Conservation (phyloP, 306 rosid genomes). For the Bauhinia variegata region DNA sequence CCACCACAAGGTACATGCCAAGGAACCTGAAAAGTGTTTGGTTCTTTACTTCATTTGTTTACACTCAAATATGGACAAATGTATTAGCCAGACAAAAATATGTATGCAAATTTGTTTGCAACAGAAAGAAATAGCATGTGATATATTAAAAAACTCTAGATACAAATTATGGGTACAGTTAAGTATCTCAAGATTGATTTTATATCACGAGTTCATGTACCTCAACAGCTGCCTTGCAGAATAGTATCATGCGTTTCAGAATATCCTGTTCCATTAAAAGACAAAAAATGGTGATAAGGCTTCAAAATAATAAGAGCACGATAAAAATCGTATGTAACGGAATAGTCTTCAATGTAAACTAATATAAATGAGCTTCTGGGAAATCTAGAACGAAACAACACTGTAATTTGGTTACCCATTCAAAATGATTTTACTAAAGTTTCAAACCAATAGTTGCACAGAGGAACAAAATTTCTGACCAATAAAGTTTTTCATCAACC, state of each 20-base stretch:
- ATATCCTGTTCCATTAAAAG: constrained; percentile 73
- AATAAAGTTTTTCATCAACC: not conserved
- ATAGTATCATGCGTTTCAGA: constrained; percentile 82
- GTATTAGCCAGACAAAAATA: constrained; percentile 10
- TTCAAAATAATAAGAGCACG: constrained; percentile 32
- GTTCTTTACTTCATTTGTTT: not conserved
- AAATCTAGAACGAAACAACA: constrained; percentile 28
- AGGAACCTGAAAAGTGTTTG: constrained; percentile 70
- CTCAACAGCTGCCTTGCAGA: constrained; percentile 96
- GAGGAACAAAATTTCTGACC: not conserved
- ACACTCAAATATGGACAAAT: constrained; percentile 1
- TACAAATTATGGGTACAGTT: not conserved
- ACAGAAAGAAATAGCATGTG: no score
- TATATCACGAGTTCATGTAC: constrained; percentile 46
- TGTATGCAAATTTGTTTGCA: not conserved
- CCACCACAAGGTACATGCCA: constrained; percentile 99
- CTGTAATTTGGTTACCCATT: constrained; percentile 23
- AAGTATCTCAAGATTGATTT: constrained; percentile 17
- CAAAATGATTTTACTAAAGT: constrained; percentile 24
- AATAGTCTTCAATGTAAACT: constrained; percentile 5
- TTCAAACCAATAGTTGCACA: constrained; percentile 23
- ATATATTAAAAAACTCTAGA: not conserved
- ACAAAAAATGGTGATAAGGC: constrained; percentile 35
- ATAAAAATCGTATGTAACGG: constrained; percentile 18
- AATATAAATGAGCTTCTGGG: constrained; percentile 25